These are phyloP conservation scores for Phytophthora fragariaefolia DNA, from an alignment of 352 stramenopile genomes.

Conservation along the genomic window DNA sequence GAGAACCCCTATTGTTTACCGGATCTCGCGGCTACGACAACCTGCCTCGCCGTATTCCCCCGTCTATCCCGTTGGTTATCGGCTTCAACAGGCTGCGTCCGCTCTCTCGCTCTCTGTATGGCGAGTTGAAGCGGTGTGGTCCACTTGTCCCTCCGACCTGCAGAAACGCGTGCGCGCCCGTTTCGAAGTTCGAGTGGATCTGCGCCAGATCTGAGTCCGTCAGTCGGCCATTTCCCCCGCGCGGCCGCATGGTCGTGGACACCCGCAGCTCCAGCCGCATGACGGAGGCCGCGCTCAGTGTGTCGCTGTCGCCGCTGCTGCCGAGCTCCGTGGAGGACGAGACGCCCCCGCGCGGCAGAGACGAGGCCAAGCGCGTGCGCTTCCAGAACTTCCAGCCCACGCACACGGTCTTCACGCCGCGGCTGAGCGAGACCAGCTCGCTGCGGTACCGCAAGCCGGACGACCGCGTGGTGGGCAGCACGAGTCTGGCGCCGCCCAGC, in stretches of 20 bases:
- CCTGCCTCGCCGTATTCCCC: neutral
- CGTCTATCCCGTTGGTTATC: neutral
- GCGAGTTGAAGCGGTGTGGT: neutral
- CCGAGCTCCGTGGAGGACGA: slow-evolving; percentile 82
- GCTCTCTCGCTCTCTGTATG: slow-evolving; percentile 1
- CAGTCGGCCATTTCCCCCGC: slow-evolving; percentile 14
- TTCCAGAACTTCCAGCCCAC: slow-evolving; percentile 86
- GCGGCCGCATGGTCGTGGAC: slow-evolving; percentile 51
- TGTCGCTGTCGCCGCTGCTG: slow-evolving; percentile 80
- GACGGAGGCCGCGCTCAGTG: slow-evolving; percentile 63
- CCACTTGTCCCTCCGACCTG: neutral
- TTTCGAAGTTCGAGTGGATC: slow-evolving; percentile 35
- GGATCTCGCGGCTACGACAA: no score
- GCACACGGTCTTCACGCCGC: slow-evolving; percentile 85
- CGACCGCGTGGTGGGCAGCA: slow-evolving; percentile 69
- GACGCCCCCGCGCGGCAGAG: slow-evolving; percentile 9
- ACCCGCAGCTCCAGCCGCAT: slow-evolving; percentile 41
- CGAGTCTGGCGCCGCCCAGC: slow-evolving; percentile 68
- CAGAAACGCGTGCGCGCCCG: neutral
- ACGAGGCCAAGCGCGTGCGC: slow-evolving; percentile 63
- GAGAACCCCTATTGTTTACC: no score
- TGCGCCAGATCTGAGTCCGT: slow-evolving; percentile 24
- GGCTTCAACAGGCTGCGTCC: neutral
- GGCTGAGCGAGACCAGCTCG: slow-evolving; percentile 65
- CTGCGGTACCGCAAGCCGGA: slow-evolving; percentile 85